Conservation (phyloP, 495 filamentous ascomycete genomes). For the Penicillium psychrofluorescens region DNA sequence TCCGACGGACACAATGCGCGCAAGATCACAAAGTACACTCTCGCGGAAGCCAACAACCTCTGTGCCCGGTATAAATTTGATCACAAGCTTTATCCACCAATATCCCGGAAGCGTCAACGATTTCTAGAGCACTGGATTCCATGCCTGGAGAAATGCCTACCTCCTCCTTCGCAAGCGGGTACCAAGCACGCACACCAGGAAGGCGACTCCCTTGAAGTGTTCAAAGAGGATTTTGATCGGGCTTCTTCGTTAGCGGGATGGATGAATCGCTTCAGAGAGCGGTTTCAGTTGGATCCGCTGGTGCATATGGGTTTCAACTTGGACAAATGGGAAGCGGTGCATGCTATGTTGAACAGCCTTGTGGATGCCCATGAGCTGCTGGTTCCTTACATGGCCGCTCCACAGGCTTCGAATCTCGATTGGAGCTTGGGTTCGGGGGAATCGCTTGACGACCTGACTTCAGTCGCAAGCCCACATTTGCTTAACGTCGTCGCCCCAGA, state of each 20-base stretch:
- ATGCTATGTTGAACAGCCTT: slow-evolving; percentile 30
- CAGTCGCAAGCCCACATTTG: neutral
- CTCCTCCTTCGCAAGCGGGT: slow-evolving; percentile 12
- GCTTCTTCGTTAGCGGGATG: slow-evolving; percentile 13
- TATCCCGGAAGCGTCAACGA: neutral
- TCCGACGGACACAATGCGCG: no score
- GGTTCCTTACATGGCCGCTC: slow-evolving; percentile 9
- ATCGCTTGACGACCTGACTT: neutral
- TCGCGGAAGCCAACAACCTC: no score
- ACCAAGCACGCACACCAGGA: slow-evolving; percentile 4
- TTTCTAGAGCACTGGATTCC: slow-evolving; percentile 32
- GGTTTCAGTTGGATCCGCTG: slow-evolving; percentile 25
- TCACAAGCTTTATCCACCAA: no score
- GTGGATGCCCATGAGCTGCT: slow-evolving; percentile 27
- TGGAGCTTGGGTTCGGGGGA: slow-evolving; percentile 7
- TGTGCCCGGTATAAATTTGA: no score
- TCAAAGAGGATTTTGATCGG: slow-evolving; percentile 12
- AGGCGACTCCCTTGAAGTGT: slow-evolving; percentile 1
- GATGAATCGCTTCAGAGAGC: slow-evolving; percentile 20
- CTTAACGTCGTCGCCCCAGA: no score
- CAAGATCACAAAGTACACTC: no score
- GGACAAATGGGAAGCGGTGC: slow-evolving; percentile 37
- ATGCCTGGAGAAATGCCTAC: slow-evolving; percentile 37
- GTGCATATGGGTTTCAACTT: slow-evolving; percentile 35
- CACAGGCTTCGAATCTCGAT: slow-evolving; percentile 13